phyloP scores from a whole-genome alignment of 768 basidiomycete species.

The Boletus sensibilis region DNA sequence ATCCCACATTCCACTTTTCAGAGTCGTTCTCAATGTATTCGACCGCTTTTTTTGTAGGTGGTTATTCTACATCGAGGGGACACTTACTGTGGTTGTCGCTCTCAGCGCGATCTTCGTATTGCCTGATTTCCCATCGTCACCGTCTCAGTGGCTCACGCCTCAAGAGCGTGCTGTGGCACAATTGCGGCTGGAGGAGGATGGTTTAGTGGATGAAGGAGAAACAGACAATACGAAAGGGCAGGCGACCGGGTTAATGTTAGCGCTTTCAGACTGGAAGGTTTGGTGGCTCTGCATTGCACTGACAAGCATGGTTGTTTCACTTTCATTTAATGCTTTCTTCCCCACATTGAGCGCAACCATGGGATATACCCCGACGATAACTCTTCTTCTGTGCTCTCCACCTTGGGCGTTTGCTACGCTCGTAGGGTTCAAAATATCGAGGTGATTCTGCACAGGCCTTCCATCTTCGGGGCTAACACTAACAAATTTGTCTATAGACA shows the following conservation, averaged over 20 bases:
- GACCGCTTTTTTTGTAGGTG: conserved; percentile 43
- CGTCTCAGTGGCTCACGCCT: conserved; percentile 56
- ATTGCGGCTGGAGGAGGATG: conserved; percentile 65
- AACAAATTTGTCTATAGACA: conserved; percentile 41
- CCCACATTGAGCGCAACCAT: conserved; percentile 74
- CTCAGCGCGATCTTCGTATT: conserved; percentile 59
- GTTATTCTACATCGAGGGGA: conserved; percentile 71
- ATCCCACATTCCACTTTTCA: conserved; percentile 13
- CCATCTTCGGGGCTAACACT: background rate
- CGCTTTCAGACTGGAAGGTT: conserved; percentile 77
- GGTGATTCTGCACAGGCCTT: conserved; percentile 34
- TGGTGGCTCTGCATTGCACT: conserved; percentile 75
- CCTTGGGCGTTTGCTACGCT: conserved; percentile 68
- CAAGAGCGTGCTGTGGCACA: conserved; percentile 57
- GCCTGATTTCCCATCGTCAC: conserved; percentile 71
- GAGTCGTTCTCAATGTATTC: background rate
- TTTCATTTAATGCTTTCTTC: conserved; percentile 81
- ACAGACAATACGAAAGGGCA: conserved; percentile 34
- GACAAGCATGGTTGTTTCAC: conserved; percentile 52
- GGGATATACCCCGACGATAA: conserved; percentile 61
- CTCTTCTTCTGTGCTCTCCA: conserved; percentile 66
- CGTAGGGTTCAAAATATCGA: conserved; percentile 51
- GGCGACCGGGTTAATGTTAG: conserved; percentile 50
- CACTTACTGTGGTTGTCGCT: conserved; percentile 50
- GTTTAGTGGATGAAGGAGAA: conserved; percentile 49